Base-by-base conservation (phyloP, 208 protist species). In the Wallacemonas sp. region DNA sequence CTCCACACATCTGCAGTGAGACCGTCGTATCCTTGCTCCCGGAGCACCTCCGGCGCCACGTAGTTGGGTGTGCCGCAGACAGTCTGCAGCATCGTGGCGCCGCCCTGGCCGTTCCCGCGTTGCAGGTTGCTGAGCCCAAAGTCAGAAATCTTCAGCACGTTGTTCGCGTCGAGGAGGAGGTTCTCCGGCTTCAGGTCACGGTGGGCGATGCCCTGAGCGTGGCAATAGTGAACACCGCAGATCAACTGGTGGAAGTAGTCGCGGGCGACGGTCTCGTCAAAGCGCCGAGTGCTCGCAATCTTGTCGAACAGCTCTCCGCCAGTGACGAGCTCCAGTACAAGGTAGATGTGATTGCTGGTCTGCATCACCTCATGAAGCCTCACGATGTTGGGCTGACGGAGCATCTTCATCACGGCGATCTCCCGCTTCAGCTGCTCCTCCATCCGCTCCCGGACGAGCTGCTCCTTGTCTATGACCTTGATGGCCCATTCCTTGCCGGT, bases 241-340 rank as follows among this genome's bases (percentile, higher is more conserved):
- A 98, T 95, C 11, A 98, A 80, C 78, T 98, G 95, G 62, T 97
- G 94, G 67, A 98, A 98, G 80, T 97, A 98, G 33, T 86, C 42
- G 0, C 95, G 82, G 2, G 91, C 92, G n/a, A 72, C 91, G 9
- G 66, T 34, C 66, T 98, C 96, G 31, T 79, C 60, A 60, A 98
- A 97, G 49, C 79, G 73, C 30, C 82, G 87, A 21, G 75, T 79
- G n/a, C 53, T 60, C 2, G 79, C 81, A 53, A 98, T 96, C 44
- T 89, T 90, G 31, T 96, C 88, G 53, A 97, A 98, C 36, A 98
- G 77, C 73, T 98, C 95, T 0, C 97, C 97, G 46, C 95, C 92
- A 31, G 82, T 89, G 9, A 95, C 79, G 2, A 97, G 80, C 66
- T 97, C 90, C n/a, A 97, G 66, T 2, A 97, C 87, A 24, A 97